Percentiles rank a stretch among this genome's conserved stretches.
phyloP scores from a whole-genome alignment of 2,329 filamentous ascomycete genomes.

The Grosmannia huntii region DNA sequence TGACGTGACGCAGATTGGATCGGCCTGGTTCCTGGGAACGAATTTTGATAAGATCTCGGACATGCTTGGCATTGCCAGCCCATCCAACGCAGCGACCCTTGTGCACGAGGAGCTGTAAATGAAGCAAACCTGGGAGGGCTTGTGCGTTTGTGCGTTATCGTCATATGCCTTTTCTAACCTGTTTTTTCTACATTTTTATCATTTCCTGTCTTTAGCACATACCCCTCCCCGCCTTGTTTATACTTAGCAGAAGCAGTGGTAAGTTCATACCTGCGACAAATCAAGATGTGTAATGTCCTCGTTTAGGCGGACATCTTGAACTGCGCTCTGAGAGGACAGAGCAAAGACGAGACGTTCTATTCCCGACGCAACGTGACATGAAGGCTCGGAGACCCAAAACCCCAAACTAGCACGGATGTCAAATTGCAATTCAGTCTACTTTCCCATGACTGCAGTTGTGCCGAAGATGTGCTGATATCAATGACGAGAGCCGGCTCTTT shows the following conservation, averaged over 20 bases:
- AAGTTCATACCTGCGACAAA: neutral
- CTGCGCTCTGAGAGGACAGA: neutral
- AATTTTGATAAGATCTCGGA: constrained; percentile 60
- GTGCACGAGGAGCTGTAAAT: constrained; percentile 21
- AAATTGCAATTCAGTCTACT: constrained; percentile 87
- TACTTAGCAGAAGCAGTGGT: neutral
- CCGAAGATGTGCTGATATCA: constrained; percentile 97
- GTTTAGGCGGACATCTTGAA: neutral
- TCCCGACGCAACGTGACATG: neutral
- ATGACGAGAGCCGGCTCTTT: constrained; percentile 18
- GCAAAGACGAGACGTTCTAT: neutral
- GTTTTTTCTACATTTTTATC: neutral
- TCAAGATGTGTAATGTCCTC: neutral
- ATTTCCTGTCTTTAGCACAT: neutral
- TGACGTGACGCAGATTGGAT: constrained; percentile 46
- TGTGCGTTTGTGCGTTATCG: neutral
- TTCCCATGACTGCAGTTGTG: constrained; percentile 77
- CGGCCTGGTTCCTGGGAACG: constrained; percentile 70
- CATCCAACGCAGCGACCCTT: neutral
- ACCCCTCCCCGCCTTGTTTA: neutral
- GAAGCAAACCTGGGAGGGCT: no score
- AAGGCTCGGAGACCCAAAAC: neutral
- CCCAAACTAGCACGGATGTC: constrained; percentile 77
- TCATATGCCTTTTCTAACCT: neutral
- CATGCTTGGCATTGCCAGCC: constrained; percentile 11